Evolutionary conservation across 1,284 basidiomycete species (phyloP), one percentile per base, ranked within the genome.

Genomic region (Agaricales sp.): DNA sequence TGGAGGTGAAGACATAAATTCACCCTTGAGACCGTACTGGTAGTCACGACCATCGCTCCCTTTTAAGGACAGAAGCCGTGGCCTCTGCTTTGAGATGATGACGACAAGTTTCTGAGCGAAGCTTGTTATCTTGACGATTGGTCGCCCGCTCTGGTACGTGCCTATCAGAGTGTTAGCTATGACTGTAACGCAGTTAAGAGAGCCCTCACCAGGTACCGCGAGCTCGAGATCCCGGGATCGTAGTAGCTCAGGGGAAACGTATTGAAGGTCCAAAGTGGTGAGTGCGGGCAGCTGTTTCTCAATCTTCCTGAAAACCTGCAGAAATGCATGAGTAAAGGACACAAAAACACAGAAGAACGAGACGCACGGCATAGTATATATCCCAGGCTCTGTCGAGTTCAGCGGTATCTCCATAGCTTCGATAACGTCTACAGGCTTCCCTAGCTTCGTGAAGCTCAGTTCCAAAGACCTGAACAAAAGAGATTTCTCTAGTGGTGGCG

Each of bases 361-460:
- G 50, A 57, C 74, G 51, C 62, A 81, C 82, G 47, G 85, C 83
- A 61, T 97, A 99, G 68, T 99, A 99, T 23, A 99, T 90, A 61
- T 99, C 96, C 96, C 96, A 99, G n/a, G 96, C 96, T 63, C 92
- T 92, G 62, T 98, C 96, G 50, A 99, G 71, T 61, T 99, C 93
- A 51, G 80, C 82, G 51, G 82, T 79, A 62, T 99, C 94, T 35
- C 90, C 89, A 60, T 90, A 90, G 37, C 82, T 77, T 38, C 87
- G 82, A 73, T 90, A 99, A 41, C 92, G 75, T 48, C 84, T 75
- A 57, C 92, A 92, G 44, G 91, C 92, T 61, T 96, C 92, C 37
- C 92, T 79, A n/a, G 96, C 96, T 60, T 97, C 93, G 39, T 82
- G 82, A 26, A 99, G 74, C 59, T 99, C 96, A 48, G 92, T 80